Percentiles rank a stretch among this genome's conserved stretches.
These are phyloP conservation scores for Casuarina cunninghamiana DNA, from an alignment of 306 rosid species.

Conservation along the genomic window DNA sequence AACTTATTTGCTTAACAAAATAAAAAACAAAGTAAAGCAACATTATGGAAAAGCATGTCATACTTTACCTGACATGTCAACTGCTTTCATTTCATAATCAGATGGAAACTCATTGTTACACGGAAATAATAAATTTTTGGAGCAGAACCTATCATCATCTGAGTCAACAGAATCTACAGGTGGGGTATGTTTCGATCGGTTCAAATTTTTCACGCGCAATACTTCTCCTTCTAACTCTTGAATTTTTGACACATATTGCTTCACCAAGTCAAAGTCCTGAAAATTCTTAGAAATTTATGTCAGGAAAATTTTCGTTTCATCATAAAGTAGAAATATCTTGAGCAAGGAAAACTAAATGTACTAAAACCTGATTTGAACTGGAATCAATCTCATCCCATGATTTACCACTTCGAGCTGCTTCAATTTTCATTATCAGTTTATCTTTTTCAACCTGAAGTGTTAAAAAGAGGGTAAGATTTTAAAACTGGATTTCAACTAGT, in stretches of 20 bases:
- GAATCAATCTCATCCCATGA: conserved; percentile 95
- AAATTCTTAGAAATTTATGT: conserved; percentile 18
- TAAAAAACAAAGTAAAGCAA: background rate
- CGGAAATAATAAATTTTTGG: conserved; percentile 58
- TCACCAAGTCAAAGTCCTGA: conserved; percentile 77
- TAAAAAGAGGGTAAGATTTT: conserved; percentile 21
- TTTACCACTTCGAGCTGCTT: conserved; percentile 76
- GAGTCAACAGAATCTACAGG: conserved; percentile 59
- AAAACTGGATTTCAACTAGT: background rate
- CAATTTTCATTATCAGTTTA: conserved; percentile 67
- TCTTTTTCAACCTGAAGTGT: conserved; percentile 82
- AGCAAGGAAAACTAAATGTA: conserved; percentile 9
- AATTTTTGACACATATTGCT: conserved; percentile 70
- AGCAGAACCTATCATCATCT: conserved; percentile 52
- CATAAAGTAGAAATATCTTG: conserved; percentile 7
- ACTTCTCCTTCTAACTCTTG: conserved; percentile 81
- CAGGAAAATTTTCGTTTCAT: background rate
- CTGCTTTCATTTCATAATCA: conserved; percentile 63
- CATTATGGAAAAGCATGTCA: background rate
- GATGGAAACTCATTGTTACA: conserved; percentile 58
- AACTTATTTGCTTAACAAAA: conserved; percentile 4
- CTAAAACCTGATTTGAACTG: conserved; percentile 59
- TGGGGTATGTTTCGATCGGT: conserved; percentile 38
- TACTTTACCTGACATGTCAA: conserved; percentile 60
- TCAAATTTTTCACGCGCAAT: conserved; percentile 40